A percentile compares a stretch with the other conserved stretches of the same genome.
phyloP scores from a whole-genome alignment of 225 moss, liverwort and hornwort species.

The Anthoceros angustus region DNA sequence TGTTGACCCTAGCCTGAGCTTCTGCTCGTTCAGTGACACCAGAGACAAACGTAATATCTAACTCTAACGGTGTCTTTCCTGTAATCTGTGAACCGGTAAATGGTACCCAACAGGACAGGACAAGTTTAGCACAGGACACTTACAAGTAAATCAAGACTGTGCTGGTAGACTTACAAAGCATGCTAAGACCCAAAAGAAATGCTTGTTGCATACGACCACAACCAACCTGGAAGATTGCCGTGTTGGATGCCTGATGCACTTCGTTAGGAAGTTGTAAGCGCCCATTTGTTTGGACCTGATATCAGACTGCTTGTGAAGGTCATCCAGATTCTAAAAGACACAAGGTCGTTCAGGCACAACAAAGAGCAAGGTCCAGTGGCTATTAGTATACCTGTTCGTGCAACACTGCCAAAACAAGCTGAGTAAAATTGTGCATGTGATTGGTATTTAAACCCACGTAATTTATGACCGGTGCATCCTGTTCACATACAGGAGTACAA shows the following conservation, averaged over 20 bases:
- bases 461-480: slow-evolving; percentile 36
- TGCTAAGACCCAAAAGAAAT: neutral
- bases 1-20: slow-evolving; percentile 30
- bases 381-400: slow-evolving; percentile 34
- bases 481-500: neutral
- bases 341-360: neutral
- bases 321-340: neutral
- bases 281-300: slow-evolving; percentile 32
- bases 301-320: slow-evolving; percentile 1
- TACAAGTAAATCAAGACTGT: neutral
- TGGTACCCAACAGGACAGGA: too few relatives aligned
- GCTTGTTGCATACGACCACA: neutral
- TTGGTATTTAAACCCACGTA: slow-evolving; percentile 56
- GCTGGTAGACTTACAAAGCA: neutral
- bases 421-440: slow-evolving; percentile 68
- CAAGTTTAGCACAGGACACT: neutral
- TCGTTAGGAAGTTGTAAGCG: slow-evolving; percentile 61
- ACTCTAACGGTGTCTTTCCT: slow-evolving; percentile 48
- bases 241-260: slow-evolving; percentile 53
- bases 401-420: slow-evolving; percentile 50
- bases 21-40: slow-evolving; percentile 29
- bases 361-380: too few relatives aligned
- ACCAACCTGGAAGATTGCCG: slow-evolving; percentile 67
- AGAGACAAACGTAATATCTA: slow-evolving; percentile 69
- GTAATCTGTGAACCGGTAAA: slow-evolving; percentile 37